Base-by-base conservation (phyloP, 768 basidiomycete species). In the Lactarius evosmus region DNA sequence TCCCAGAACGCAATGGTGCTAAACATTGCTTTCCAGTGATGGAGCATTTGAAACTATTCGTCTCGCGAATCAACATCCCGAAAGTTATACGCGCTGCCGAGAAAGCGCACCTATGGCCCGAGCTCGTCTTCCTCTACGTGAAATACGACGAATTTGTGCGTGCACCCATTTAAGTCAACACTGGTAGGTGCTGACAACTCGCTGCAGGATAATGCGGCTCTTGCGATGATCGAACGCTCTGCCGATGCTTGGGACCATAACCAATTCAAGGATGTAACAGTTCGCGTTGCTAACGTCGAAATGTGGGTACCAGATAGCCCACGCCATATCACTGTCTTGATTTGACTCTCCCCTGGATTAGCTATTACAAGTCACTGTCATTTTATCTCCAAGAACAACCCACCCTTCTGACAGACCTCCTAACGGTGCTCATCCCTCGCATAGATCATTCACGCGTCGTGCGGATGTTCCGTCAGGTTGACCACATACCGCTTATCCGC, bases 201-300 rank as follows among this genome's bases (percentile, higher is more conserved):
- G 7, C 36, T 34, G 16, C 54, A 93, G 86, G 97, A 98, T 74
- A 98, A 99, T 72, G 96, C 97, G 34, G 93, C 96, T 40, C 80
- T 98, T 69, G 93, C 95, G 4, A 99, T 98, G 95, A 98, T 98
- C 74, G 97, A 99, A 75, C 89, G 95, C 22, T 92, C 97, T 2
- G 85, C 93, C n/a, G 94, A 97, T 75, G 94, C 95, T 55, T 99
- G 95, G 95, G 97, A 99, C 62, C 97, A 99, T 78, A 95, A 93
- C 71, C 96, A 98, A 75, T 99, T 99, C 87, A 98, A 98, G 82
- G 97, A 98, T 70, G 88, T 97, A 62, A 84, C 97, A 60, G 92
- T 98, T 72, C 91, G 95, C 64, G 95, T 91, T 25, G 96, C 97
- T 54, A 99, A 99, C 72, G 85, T 98, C 66, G 97, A 99, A 78